These are phyloP conservation scores for Quillaja saponaria DNA, from an alignment of 306 rosid genomes.

Conservation along the genomic window DNA sequence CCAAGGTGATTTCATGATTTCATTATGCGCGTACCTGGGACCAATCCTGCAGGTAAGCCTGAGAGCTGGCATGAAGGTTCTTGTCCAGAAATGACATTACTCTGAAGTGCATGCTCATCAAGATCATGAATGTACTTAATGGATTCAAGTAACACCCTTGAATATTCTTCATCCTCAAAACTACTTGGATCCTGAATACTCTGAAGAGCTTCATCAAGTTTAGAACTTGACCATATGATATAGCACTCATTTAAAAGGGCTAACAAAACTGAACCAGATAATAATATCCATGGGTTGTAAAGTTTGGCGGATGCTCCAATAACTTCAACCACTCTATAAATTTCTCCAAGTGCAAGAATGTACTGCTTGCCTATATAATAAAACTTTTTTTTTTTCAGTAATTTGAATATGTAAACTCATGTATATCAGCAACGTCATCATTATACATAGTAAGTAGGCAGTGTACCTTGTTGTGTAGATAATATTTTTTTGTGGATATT, in stretches of 20 bases:
- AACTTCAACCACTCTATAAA: slow-evolving; percentile 72
- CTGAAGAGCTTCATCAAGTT: slow-evolving; percentile 73
- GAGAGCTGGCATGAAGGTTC: slow-evolving; percentile 67
- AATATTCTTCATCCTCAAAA: slow-evolving; percentile 29
- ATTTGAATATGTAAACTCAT: slow-evolving; percentile 16
- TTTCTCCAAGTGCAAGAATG: slow-evolving; percentile 77
- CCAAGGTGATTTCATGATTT: too few species aligned
- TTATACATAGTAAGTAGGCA: slow-evolving; percentile 28
- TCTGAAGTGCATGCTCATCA: slow-evolving; percentile 55
- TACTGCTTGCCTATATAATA: slow-evolving; percentile 59
- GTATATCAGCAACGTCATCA: slow-evolving; percentile 22
- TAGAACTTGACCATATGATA: slow-evolving; percentile 69
- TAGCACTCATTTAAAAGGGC: slow-evolving; percentile 59
- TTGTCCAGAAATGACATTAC: slow-evolving; percentile 47
- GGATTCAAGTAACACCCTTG: slow-evolving; percentile 58
- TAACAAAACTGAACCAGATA: slow-evolving; percentile 50
- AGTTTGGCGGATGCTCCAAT: slow-evolving; percentile 65
- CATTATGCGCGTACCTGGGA: slow-evolving; percentile 76
- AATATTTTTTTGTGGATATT: slow-evolving; percentile 54
- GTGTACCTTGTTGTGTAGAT: slow-evolving; percentile 67
- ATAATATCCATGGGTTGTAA: slow-evolving; percentile 72
- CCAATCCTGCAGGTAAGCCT: slow-evolving; percentile 53
- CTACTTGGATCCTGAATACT: slow-evolving; percentile 42
- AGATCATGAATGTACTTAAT: slow-evolving; percentile 55
- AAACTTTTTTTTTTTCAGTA: too few species aligned